A percentile compares a stretch with the other conserved stretches of the same genome.
Conservation (phyloP, 306 rosid genomes). For the Quercus ilex region DNA sequence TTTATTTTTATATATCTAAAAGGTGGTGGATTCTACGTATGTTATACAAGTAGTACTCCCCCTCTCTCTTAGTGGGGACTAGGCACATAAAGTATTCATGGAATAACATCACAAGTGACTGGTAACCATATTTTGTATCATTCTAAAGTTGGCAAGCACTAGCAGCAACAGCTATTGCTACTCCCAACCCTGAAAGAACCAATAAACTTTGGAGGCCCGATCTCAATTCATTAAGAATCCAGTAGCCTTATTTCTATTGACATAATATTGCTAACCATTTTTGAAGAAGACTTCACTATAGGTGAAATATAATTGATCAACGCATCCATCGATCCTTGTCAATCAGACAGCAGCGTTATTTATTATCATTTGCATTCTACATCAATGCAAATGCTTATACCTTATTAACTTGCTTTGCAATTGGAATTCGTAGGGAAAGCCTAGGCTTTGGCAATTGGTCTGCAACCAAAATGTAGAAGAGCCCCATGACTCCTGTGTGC, state of each 20-base stretch:
- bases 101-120: not conserved
- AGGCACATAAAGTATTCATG: not conserved
- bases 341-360: not conserved
- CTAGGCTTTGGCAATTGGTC: constrained; percentile 43
- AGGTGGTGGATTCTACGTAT: not conserved
- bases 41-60: not conserved
- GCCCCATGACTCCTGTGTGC: constrained; percentile 80
- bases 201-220: not conserved
- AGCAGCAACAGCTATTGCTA: not conserved
- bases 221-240: not conserved
- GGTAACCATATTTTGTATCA: not conserved
- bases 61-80: not conserved
- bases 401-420: not conserved
- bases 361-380: not conserved
- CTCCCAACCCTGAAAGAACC: not conserved
- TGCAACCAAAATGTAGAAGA: constrained; percentile 64
- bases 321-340: not conserved
- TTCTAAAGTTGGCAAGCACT: not conserved
- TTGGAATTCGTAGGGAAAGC: constrained; percentile 23
- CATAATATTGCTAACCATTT: not conserved
- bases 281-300: not conserved
- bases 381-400: not conserved
- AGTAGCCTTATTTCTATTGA: not conserved
- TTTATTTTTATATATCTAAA: not conserved
- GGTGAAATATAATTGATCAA: not conserved